Evolutionary conservation across 495 filamentous ascomycete species (phyloP).

Genomic region (Neurospora sublineolata): DNA sequence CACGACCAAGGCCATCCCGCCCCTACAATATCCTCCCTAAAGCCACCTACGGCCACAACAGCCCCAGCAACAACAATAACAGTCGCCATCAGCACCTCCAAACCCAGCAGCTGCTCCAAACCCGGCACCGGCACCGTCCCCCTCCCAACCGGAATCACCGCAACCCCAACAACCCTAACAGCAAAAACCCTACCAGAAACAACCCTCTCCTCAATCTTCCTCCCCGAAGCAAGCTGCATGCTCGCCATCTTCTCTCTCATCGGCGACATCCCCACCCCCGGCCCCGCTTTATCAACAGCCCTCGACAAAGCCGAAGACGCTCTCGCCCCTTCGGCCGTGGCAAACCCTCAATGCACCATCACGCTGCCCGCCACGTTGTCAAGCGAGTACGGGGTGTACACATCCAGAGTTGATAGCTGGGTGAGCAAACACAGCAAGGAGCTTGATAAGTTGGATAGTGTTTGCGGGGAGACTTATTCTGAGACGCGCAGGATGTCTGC

Average conservation of each 20-base stretch:
- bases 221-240: conserved; percentile 1
- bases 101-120: not conserved
- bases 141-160: conserved; percentile 1
- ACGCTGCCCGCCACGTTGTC: not conserved
- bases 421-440: not conserved
- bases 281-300: not conserved
- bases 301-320: not conserved
- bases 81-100: not conserved
- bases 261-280: conserved; percentile 10
- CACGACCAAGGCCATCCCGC: not conserved
- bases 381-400: not conserved
- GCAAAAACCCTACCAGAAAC: conserved; percentile 1
- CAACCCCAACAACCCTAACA: conserved; percentile 1
- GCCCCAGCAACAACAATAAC: not conserved
- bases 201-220: not conserved
- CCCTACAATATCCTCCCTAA: not conserved
- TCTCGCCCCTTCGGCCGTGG: not conserved
- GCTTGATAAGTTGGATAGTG: not conserved
- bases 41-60: not conserved
- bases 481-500: not conserved
- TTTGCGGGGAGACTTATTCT: not conserved
- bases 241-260: conserved; percentile 5
- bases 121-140: not conserved
- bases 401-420: not conserved
- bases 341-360: not conserved